Conservation (phyloP, 2,329 filamentous ascomycete species). For the Cordyceps javanica region DNA sequence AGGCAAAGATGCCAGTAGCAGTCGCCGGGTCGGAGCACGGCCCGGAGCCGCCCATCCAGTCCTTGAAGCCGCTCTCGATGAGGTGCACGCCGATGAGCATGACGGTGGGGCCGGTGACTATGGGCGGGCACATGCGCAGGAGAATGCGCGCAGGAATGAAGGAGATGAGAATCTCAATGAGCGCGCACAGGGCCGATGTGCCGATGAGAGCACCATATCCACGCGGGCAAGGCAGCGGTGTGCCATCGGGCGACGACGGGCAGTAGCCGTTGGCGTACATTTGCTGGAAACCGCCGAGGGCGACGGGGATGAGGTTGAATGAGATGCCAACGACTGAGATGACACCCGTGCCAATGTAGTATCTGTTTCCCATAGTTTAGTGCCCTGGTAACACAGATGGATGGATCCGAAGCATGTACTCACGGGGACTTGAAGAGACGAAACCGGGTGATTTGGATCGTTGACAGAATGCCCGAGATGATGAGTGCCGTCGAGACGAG, state of each 20-base stretch:
- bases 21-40: slow-evolving; percentile 43
- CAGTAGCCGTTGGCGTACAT: slow-evolving; percentile 74
- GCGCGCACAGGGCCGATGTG: slow-evolving; percentile 57
- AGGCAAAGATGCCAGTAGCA: slow-evolving; percentile 47
- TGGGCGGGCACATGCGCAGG: slow-evolving; percentile 70
- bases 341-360: slow-evolving; percentile 72
- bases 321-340: slow-evolving; percentile 76
- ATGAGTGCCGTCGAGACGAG: slow-evolving; percentile 74
- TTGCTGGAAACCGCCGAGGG: slow-evolving; percentile 63
- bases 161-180: slow-evolving; percentile 67
- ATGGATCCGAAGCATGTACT: slow-evolving; percentile 18
- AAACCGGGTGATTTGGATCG: slow-evolving; percentile 72
- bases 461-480: slow-evolving; percentile 68
- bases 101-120: slow-evolving; percentile 67
- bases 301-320: slow-evolving; percentile 70
- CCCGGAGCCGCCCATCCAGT: slow-evolving; percentile 73
- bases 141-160: slow-evolving; percentile 65
- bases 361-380: slow-evolving; percentile 37
- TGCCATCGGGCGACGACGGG: slow-evolving; percentile 52
- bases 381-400: neutral
- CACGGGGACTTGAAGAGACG: slow-evolving; percentile 61
- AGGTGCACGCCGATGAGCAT: slow-evolving; percentile 68
- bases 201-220: slow-evolving; percentile 70
- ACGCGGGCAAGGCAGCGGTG: slow-evolving; percentile 64
- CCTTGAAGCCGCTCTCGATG: slow-evolving; percentile 64